Evolutionary conservation across 1,139 yeast species (phyloP), one percentile per base, ranked within the genome.

Genomic region (Wickerhamomyces sp.): DNA sequence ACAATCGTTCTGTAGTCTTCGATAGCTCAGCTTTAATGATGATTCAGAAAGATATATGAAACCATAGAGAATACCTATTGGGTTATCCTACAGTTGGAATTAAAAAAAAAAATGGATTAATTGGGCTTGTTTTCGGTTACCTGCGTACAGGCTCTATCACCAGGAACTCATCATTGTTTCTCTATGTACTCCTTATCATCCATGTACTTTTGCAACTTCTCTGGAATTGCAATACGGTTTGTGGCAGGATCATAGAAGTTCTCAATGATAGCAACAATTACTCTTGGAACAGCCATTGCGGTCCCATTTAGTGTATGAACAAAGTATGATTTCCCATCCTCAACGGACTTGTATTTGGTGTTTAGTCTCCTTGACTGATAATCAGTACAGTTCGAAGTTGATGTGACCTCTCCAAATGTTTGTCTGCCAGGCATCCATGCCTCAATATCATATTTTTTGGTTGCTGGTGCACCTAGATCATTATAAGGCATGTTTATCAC

Each of bases 381-480:
- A 56, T 91, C 98, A 3, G 91, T 79, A 64, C 99, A 94, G 60
- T 91, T 93, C 2, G 98, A 90, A 2, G 94, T 73, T 37, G 96
- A 88, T 1, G 96, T 83, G 34, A 93, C 73, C 60, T 94, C 99
- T 3, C 99, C 99, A 89, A 95, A 94, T 2, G 68, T 66, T 2
- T 89, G 89, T 57, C 97, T 78, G 2, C 99, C 98, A 0, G 98
- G 99, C 97, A 94, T 93, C 93, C 96, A 89, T 0, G 94, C 96
- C 64, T 94, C 99, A 45, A 91, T 87, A 58, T 94, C 99, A 59
- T 83, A 89, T 64, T 94, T 94, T 59, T 85, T 84, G 65, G 75
- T 79, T 0, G 99, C 99, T 1, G 99, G 96, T 0, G 96, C 84
- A 0, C 99, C 99, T 43, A 94, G 68, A 61, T 94, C 99, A 50